phyloP scores from a whole-genome alignment of 257 asterid genomes.

The Nicotiana tomentosiformis region DNA sequence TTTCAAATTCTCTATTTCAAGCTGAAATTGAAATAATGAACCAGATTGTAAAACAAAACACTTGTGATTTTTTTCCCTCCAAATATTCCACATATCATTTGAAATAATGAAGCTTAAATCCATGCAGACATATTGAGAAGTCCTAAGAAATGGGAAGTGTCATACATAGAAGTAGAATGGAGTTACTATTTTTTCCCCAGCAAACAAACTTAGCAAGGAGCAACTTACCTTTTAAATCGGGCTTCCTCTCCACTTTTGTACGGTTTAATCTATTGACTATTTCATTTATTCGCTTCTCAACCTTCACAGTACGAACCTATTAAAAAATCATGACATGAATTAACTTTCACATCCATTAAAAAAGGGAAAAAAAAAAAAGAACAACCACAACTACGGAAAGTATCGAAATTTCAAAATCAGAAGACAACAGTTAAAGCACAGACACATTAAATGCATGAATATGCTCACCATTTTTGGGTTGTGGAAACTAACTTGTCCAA shows the following conservation, averaged over 20 bases:
- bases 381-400: neutral
- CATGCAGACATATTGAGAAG: neutral
- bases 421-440: neutral
- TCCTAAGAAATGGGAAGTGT: neutral
- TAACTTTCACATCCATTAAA: constrained; percentile 12
- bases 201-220: neutral
- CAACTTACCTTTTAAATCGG: constrained; percentile 79
- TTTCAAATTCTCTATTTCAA: too few species aligned
- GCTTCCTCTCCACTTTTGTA: constrained; percentile 89
- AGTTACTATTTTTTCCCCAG: neutral
- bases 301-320: constrained; percentile 83
- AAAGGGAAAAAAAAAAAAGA: neutral
- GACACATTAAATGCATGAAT: neutral
- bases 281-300: constrained; percentile 92
- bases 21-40: too few species aligned
- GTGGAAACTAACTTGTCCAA: constrained; percentile 97
- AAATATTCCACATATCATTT: too few species aligned
- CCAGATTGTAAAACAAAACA: too few species aligned
- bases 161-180: neutral
- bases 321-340: constrained; percentile 9
- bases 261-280: constrained; percentile 83
- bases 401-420: neutral
- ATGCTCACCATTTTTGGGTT: constrained; percentile 75
- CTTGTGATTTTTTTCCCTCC: too few species aligned
- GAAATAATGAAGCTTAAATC: too few species aligned